Evolutionary conservation across 352 stramenopile species (phyloP).

Genomic region (Phytophthora sansomeana): DNA sequence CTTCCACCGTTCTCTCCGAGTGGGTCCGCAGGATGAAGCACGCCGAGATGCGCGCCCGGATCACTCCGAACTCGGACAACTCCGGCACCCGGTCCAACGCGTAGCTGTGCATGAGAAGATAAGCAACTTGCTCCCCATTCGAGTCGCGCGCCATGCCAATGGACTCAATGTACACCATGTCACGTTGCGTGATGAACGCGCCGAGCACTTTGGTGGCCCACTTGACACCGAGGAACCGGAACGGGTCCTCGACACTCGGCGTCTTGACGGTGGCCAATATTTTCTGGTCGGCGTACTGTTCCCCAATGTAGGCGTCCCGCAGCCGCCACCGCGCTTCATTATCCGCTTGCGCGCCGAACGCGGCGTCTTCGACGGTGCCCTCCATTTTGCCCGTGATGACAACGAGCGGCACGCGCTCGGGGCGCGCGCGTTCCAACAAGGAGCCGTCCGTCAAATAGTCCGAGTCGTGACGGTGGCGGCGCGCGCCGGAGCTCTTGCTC

Average conservation of each 20-base stretch:
- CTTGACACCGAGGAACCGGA: conserved; percentile 54
- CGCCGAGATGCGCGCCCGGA: conserved; percentile 45
- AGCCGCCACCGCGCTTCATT: conserved; percentile 43
- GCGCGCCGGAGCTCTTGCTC: conserved; percentile 22
- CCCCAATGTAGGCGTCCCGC: conserved; percentile 45
- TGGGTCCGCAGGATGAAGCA: conserved; percentile 55
- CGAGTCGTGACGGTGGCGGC: conserved; percentile 21
- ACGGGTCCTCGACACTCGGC: conserved; percentile 43
- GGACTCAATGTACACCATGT: conserved; percentile 52
- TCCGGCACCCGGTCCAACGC: conserved; percentile 44
- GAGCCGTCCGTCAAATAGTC: conserved; percentile 49
- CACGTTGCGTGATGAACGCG: conserved; percentile 40
- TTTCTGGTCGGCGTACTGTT: conserved; percentile 44
- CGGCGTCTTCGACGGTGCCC: conserved; percentile 44
- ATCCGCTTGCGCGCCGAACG: conserved; percentile 42
- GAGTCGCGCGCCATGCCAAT: conserved; percentile 38
- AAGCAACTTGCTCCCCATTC: conserved; percentile 38
- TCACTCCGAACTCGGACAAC: conserved; percentile 41
- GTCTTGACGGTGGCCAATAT: conserved; percentile 42
- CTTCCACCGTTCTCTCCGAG: conserved; percentile 41
- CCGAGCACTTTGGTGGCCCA: conserved; percentile 40
- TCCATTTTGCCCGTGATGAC: conserved; percentile 47
- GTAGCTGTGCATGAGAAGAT: conserved; percentile 48
- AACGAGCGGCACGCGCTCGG: conserved; percentile 30
- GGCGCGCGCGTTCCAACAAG: conserved; percentile 31